Conservation (phyloP, 2,329 filamentous ascomycete genomes). For the Cytospora paraplurivora region DNA sequence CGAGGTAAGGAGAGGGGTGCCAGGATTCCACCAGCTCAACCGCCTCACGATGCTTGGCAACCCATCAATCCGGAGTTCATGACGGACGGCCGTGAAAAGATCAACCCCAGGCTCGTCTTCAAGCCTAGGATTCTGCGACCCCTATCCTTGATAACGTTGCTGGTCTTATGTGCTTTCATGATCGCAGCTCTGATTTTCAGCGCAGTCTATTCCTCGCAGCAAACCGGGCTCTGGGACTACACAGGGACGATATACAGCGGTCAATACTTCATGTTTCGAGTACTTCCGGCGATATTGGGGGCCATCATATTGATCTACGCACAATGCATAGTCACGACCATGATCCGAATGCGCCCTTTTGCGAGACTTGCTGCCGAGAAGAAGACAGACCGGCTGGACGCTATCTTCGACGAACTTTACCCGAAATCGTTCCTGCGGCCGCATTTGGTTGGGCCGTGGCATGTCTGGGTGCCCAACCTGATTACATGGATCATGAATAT, state of each 20-base stretch:
- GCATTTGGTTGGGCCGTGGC: conserved; percentile 60
- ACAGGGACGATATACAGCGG: conserved; percentile 65
- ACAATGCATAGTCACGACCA: conserved; percentile 71
- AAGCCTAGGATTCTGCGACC: conserved; percentile 72
- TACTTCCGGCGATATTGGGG: conserved; percentile 78
- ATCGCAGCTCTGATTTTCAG: conserved; percentile 71
- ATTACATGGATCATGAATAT: conserved; percentile 78
- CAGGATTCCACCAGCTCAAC: conserved; percentile 2
- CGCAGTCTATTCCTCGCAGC: conserved; percentile 65
- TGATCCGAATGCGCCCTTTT: conserved; percentile 79
- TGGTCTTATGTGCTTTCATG: conserved; percentile 68
- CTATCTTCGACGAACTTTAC: conserved; percentile 69
- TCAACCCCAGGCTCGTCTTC: conserved; percentile 58
- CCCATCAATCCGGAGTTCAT: conserved; percentile 37
- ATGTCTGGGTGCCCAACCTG: conserved; percentile 66
- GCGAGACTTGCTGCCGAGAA: conserved; percentile 70
- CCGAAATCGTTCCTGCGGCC: conserved; percentile 69
- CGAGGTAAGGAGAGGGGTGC: conserved; percentile 17
- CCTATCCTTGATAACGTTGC: conserved; percentile 61
- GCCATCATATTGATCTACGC: conserved; percentile 74
- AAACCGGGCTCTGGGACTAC: conserved; percentile 70
- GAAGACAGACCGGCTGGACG: conserved; percentile 59
- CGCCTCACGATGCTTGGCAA: conserved; percentile 31
- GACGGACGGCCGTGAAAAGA: conserved; percentile 40
- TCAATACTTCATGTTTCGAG: conserved; percentile 83